A percentile compares a stretch with the other conserved stretches of the same genome.
These are phyloP conservation scores for Dipteronia sinensis DNA, from an alignment of 345 rosid species.

Conservation along the genomic window DNA sequence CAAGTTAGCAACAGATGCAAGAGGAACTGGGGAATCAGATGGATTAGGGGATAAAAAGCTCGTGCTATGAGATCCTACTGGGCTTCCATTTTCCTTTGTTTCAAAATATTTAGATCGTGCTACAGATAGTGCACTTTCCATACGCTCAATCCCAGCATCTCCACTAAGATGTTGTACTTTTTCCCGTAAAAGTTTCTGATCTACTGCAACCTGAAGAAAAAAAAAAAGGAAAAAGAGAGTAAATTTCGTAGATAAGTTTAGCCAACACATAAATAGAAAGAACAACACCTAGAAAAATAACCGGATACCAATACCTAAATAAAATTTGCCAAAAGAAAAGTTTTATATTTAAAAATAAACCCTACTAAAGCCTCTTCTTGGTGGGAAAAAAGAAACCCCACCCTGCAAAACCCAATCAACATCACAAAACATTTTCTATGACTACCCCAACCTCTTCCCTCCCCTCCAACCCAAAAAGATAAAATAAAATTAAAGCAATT, in stretches of 20 bases:
- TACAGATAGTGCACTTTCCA: slow-evolving; percentile 77
- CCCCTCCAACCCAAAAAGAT: too few relatives aligned
- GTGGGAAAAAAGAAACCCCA: background rate
- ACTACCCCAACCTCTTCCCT: background rate
- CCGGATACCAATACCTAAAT: background rate
- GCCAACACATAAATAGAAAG: background rate
- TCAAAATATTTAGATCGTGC: slow-evolving; percentile 63
- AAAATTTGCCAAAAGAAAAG: background rate
- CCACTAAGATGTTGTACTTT: slow-evolving; percentile 81
- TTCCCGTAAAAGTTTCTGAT: slow-evolving; percentile 81
- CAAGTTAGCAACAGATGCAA: slow-evolving; percentile 32
- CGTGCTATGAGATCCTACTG: slow-evolving; percentile 51
- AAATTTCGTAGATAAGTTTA: background rate
- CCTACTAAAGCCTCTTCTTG: background rate
- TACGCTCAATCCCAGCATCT: slow-evolving; percentile 69
- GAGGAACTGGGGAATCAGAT: slow-evolving; percentile 37
- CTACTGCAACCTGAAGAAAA: slow-evolving; percentile 66
- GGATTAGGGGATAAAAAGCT: slow-evolving; percentile 40
- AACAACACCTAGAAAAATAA: background rate
- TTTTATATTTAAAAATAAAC: background rate
- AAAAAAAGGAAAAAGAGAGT: background rate
- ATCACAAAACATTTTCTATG: background rate
- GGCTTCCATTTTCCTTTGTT: slow-evolving; percentile 61
- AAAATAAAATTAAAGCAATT: too few relatives aligned
- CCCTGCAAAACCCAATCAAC: background rate